Evolutionary conservation across 768 basidiomycete species (phyloP).

Genomic region (Trametes punicea): DNA sequence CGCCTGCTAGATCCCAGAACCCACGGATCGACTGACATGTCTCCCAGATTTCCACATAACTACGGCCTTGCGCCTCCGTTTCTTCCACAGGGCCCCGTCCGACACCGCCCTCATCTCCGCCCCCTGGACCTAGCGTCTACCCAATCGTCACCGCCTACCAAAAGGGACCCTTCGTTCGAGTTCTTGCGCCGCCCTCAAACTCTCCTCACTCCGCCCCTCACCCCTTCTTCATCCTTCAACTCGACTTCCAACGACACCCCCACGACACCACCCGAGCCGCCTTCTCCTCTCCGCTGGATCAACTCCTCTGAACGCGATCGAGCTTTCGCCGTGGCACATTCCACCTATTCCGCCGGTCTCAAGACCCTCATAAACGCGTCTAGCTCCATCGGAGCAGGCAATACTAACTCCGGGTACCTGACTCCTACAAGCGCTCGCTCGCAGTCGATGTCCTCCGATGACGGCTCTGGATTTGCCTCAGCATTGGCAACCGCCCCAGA

Average conservation of each 20-base stretch:
- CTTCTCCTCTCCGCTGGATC: slow-evolving; percentile 19
- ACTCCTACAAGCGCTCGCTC: slow-evolving; percentile 22
- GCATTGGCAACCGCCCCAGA: not conserved
- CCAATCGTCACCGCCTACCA: slow-evolving; percentile 23
- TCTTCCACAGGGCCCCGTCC: slow-evolving; percentile 29
- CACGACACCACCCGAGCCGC: slow-evolving; percentile 21
- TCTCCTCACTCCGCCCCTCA: slow-evolving; percentile 66
- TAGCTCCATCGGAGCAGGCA: not conserved
- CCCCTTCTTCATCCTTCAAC: slow-evolving; percentile 57
- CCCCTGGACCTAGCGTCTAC: slow-evolving; percentile 33
- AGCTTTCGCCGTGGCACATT: not conserved
- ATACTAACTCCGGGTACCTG: slow-evolving; percentile 17
- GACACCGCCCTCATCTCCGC: slow-evolving; percentile 30
- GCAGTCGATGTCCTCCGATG: slow-evolving; percentile 19
- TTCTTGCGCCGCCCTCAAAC: slow-evolving; percentile 28
- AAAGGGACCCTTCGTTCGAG: slow-evolving; percentile 10
- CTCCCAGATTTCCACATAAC: slow-evolving; percentile 45
- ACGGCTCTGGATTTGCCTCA: not conserved
- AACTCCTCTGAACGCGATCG: slow-evolving; percentile 9
- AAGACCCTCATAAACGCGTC: slow-evolving; percentile 8
- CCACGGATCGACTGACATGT: not conserved
- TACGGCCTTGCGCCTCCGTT: slow-evolving; percentile 40
- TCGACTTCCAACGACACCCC: slow-evolving; percentile 34
- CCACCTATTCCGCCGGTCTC: slow-evolving; percentile 9
- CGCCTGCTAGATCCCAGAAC: not conserved